A percentile compares a stretch with the other conserved stretches of the same genome.
Evolutionary conservation across 495 filamentous ascomycete species (phyloP).

Genomic region (Podospora pseudopauciseta): DNA sequence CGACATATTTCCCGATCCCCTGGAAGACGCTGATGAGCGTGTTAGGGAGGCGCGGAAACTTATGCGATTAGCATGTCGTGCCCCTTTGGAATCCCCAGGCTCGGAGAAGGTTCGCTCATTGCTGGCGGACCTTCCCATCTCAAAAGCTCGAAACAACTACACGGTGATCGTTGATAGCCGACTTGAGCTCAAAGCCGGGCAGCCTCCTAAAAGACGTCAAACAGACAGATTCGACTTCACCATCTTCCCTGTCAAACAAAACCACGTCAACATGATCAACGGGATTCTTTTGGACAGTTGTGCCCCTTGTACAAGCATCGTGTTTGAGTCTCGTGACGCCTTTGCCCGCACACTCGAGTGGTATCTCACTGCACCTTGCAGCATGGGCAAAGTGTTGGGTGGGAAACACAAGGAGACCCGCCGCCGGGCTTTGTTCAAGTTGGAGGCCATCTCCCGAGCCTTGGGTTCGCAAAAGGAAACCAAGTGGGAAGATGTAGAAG

Average conservation of each 20-base stretch:
- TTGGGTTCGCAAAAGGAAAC: neutral
- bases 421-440: constrained; percentile 24
- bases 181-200: constrained; percentile 12
- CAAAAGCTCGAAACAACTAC: constrained; percentile 40
- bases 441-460: constrained; percentile 25
- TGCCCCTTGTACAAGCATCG: constrained; percentile 22
- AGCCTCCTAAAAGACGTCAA: constrained; percentile 7
- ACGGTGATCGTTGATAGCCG: constrained; percentile 29
- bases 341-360: constrained; percentile 33
- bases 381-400: constrained; percentile 21
- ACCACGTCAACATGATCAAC: constrained; percentile 44
- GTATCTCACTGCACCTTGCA: constrained; percentile 27
- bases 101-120: constrained; percentile 16
- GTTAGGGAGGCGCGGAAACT: constrained; percentile 16
- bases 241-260: constrained; percentile 34
- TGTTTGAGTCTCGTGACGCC: constrained; percentile 25
- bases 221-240: constrained; percentile 41
- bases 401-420: constrained; percentile 16
- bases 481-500: no score
- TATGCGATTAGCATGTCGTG: neutral
- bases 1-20: constrained; percentile 26
- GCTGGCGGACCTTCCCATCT: constrained; percentile 39
- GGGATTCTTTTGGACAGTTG: constrained; percentile 40
- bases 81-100: constrained; percentile 13
- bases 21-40: constrained; percentile 22